Conservation (phyloP, 2,329 filamentous ascomycete genomes). For the Botrytis medusae region DNA sequence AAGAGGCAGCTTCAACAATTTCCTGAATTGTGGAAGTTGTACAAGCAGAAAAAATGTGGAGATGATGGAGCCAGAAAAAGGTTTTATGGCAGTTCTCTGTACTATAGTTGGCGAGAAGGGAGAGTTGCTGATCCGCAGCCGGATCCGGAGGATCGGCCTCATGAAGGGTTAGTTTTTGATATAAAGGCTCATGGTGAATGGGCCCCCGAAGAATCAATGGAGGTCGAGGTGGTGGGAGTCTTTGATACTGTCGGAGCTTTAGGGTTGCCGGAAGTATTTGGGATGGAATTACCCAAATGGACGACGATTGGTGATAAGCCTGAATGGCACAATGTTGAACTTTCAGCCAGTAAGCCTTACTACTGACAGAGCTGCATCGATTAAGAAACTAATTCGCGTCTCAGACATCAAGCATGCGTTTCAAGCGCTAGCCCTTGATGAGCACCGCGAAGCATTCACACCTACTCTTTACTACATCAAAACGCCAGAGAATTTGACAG, state of each 20-base stretch:
- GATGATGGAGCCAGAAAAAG: neutral
- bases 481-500: neutral
- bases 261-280: conserved; percentile 10
- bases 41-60: neutral
- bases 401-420: conserved; percentile 47
- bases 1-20: neutral
- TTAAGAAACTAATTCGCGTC: neutral
- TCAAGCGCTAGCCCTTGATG: conserved; percentile 51
- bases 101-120: neutral
- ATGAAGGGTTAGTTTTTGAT: neutral
- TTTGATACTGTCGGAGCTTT: conserved; percentile 27
- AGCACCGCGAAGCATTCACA: conserved; percentile 43
- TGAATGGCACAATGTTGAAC: conserved; percentile 10
- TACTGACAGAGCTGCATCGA: neutral
- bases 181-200: neutral
- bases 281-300: neutral
- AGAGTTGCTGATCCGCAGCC: conserved; percentile 4
- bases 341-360: neutral
- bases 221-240: conserved; percentile 26
- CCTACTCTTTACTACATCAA: conserved; percentile 41
- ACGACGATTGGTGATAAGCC: neutral
- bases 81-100: conserved; percentile 2
- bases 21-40: conserved; percentile 3
- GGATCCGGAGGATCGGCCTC: neutral
- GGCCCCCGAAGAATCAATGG: conserved; percentile 5